Base-by-base conservation (phyloP, 139 green algal genomes). In the Chlamydomonas sp. region DNA sequence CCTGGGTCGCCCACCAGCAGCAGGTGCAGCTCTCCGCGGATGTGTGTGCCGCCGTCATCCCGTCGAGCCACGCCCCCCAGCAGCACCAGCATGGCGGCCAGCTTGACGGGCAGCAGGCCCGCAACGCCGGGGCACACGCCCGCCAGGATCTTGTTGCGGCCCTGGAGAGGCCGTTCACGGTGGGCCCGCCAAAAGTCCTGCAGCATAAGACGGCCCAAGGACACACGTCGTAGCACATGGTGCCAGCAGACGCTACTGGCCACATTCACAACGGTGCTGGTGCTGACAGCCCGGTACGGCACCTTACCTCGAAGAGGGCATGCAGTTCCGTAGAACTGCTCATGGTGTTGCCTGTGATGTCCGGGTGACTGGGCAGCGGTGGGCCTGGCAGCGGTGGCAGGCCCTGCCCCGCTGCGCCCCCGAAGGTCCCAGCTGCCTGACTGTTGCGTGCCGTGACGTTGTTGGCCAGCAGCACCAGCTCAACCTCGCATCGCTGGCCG, bases 1-100 rank as follows among this genome's bases (percentile, higher is more conserved):
- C 97, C 97, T 5, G 97, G 97, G 89, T 99, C 97, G 2, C 97
- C 97, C 8, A 98, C 92, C 18, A 99, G 91, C 79, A 99, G 93
- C 90, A 99, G 93, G 91, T 99, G 97, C 5, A 95, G 74, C 76
- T 98, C 93, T 0, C 96, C 95, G 0, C 97, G 90, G 1, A 90
- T 82, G 0, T 63, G 18, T 1, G 66, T 81, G 62, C 80, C 79
- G 63, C 83, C 86, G n/a, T 89, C 63, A 1, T 76, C 71, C 0
- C 81, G 20, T 12, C 91, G 79, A 2, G 92, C 80, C 16, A 97
- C 90, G 5, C 97, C 97, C 4, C 96, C 97, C 20, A 97, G 90
- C 14, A 99, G 89, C 76, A 94, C 95, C 59, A 99, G 93, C 79
- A 95, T 78, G 0, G 93, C 85, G 1, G 96, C 94, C 60, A 98